Base-by-base conservation (phyloP, 2,329 filamentous ascomycete genomes). In the Gnomoniopsis smithogilvyi region DNA sequence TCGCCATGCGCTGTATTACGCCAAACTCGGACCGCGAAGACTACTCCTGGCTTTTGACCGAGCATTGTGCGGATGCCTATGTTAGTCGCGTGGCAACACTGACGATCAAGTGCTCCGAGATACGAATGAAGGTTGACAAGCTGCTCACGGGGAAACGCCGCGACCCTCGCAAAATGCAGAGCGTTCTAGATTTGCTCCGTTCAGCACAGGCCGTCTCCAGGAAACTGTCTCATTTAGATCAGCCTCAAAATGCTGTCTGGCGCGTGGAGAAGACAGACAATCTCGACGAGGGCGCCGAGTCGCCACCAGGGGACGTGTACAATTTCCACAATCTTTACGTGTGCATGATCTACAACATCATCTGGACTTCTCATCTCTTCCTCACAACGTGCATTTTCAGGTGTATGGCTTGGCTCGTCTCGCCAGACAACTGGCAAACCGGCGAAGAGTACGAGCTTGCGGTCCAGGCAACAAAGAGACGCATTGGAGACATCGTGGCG, bases 121-220 rank as follows among this genome's bases (percentile, higher is more conserved):
- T 66, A 26, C 55, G 64, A 14, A 64, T 65, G 49, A 63, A 65
- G 41, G 54, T 65, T 6, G 85, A 86, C 63, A 90, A 83, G 58
- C 96, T 87, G 63, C 94, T 94, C 0, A 91, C 91, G 22, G 96
- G 78, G 0, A 92, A 92, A 67, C 58, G 63, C 22, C 60, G 64
- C 41, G 15, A 45, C 54, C 34, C 55, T 8, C 22, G 48, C 7
- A 52, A 47, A 26, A 52, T 52, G 26, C 38, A 52, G 12, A 26
- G 11, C 38, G 55, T 57, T 2, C 48, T 57, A 11, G 47, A 46
- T 21, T 49, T 57, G 48, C 48, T 57, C 14, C 55, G 55, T 26
- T 36, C 48, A 30, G 55, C 55, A 12, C 55, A 57, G 55, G 48
- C 48, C 21, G 52, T 57, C 19, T 50, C 50, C 7, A 52, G 47